A percentile compares a stretch with the other conserved stretches of the same genome.
phyloP scores from a whole-genome alignment of 1,284 basidiomycete species.

The Ceratobasidium theobromae region DNA sequence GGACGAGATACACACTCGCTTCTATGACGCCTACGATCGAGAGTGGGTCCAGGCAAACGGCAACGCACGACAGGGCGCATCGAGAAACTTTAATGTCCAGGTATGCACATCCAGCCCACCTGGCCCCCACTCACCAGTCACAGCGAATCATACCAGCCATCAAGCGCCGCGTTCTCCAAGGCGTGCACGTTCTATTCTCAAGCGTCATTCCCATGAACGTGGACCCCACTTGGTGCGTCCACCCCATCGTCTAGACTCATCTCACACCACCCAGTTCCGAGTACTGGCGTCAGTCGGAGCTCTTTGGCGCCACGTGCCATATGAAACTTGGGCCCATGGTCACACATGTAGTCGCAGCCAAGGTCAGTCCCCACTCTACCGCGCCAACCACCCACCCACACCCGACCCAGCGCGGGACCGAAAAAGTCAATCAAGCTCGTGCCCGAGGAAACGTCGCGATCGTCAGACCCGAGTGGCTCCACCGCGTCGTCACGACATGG shows the following conservation, averaged over 20 bases:
- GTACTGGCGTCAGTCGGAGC: conserved; percentile 82
- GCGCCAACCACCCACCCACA: conserved; percentile 23
- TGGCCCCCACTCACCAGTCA: conserved; percentile 1
- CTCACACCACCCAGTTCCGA: conserved; percentile 55
- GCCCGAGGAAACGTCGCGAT: conserved; percentile 23
- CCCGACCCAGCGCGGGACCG: conserved; percentile 39
- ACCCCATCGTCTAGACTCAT: neutral
- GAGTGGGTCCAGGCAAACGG: conserved; percentile 44
- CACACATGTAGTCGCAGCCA: conserved; percentile 91
- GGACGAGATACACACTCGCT: conserved; percentile 71
- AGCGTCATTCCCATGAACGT: conserved; percentile 89
- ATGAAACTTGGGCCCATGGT: conserved; percentile 65
- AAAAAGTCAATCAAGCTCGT: conserved; percentile 33
- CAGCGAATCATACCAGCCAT: conserved; percentile 82
- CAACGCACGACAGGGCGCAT: conserved; percentile 39
- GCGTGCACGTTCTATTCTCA: conserved; percentile 85
- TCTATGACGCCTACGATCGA: conserved; percentile 65
- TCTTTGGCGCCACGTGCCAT: conserved; percentile 85
- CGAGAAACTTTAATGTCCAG: conserved; percentile 56
- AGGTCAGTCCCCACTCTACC: conserved; percentile 52
- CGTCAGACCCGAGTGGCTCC: conserved; percentile 33
- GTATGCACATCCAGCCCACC: conserved; percentile 46
- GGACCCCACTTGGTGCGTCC: conserved; percentile 59
- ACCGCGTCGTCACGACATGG: conserved; percentile 31
- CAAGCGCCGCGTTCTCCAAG: conserved; percentile 72